Base-by-base conservation (phyloP, 805 yeast genomes). In the Ogataea nakhonphanomensis region DNA sequence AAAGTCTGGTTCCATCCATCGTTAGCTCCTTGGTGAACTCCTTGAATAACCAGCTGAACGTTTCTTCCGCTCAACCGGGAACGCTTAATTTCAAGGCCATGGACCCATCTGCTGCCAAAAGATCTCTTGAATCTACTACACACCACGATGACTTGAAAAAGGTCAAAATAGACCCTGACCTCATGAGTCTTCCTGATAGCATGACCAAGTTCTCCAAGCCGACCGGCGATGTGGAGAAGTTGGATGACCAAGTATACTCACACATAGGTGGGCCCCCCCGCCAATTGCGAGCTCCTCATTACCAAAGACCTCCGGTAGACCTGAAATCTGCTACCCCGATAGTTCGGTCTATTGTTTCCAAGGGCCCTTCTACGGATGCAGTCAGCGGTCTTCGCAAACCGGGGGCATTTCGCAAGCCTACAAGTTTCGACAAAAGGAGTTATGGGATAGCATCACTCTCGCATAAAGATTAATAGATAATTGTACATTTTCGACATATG, bases 391-490 rank as follows among this genome's bases (percentile, higher is more conserved):
- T 61, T 15, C 40, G 63, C 25, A 61, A 54, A 35, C 67, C 67
- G 0, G 59, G 63, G 2, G 65, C 67, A 0, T 62, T 62, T 35
- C 46, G 57, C 30, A 61, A 53, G 30, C 65, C 65, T 8, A 47
- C 53, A 8, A 56, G 55, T 7, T 54, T 52, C 29, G 38, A 39
- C 8, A 51, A 50, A 29, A 48, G 45, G 23, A 47, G 55, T 7
- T 53, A 44, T 33, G 48, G 51, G 7, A 51, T 53, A 30, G 41
- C 47, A 4, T 43, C 55, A 5, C 37, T 44, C 5, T 35, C 41
- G 25, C 41, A 34, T 12, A 35, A 39, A 17, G 41, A 30, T 9
- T 30, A 12, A 12, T 26, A 23, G 25, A 43, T 30, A 39, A 29
- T 29, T 29, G 29, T 17, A 17, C 20, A 17, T 17, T 17, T 4